These are phyloP conservation scores for Mortierella hygrophila DNA, from an alignment of 192 early-diverging fungal genomes.

Conservation along the genomic window DNA sequence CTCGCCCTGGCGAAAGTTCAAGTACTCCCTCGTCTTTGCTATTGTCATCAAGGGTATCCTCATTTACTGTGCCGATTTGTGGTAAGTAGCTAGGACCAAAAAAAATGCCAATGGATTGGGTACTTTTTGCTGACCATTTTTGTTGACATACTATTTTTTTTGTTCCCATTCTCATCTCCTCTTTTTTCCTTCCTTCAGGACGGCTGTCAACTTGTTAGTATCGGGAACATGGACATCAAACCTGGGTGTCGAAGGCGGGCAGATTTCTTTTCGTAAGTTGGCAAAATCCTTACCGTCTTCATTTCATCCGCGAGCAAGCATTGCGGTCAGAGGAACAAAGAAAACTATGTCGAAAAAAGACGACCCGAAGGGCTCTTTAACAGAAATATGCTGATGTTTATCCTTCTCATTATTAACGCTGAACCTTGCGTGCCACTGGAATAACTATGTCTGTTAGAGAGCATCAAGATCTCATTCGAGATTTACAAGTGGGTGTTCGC, in stretches of 20 bases:
- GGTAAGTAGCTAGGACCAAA: constrained; percentile 26
- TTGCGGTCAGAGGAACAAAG: not conserved
- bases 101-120: not conserved
- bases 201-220: constrained; percentile 51
- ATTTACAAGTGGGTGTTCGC: constrained; percentile 63
- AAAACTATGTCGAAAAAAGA: not conserved
- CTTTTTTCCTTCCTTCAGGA: constrained; percentile 13
- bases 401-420: not conserved
- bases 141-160: not conserved
- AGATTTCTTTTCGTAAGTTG: constrained; percentile 1
- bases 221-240: constrained; percentile 25
- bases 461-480: constrained; percentile 30
- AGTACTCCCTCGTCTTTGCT: constrained; percentile 72
- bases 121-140: not conserved
- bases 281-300: not conserved
- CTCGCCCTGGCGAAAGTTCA: constrained; percentile 56
- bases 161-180: not conserved
- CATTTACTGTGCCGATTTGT: constrained; percentile 87
- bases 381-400: not conserved
- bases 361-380: not conserved
- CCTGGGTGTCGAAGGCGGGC: constrained; percentile 12
- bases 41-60: constrained; percentile 79
- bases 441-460: not conserved
- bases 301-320: too few relatives aligned
- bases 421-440: not conserved